Conservation (phyloP, 169 alveolate genomes). For the Toxoplasma gondii region DNA sequence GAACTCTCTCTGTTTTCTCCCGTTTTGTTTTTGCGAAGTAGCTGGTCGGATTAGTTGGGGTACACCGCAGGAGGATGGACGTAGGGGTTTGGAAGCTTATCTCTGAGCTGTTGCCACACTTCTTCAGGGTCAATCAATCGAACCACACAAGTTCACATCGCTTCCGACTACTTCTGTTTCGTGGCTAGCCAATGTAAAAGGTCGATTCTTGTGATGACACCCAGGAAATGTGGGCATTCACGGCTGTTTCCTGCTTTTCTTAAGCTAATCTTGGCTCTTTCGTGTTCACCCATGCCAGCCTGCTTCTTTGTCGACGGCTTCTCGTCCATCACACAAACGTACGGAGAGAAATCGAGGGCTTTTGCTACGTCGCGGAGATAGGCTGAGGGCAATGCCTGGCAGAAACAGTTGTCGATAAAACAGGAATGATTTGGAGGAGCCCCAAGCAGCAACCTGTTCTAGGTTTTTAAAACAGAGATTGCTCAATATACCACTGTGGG, state of each 20-base stretch:
- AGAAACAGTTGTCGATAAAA: not conserved
- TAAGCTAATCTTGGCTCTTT: not conserved
- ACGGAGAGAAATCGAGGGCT: not conserved
- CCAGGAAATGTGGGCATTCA: not conserved
- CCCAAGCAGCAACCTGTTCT: too few species aligned
- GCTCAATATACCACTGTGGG: too few species aligned
- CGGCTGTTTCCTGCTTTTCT: not conserved
- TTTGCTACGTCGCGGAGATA: not conserved
- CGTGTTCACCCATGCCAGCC: not conserved
- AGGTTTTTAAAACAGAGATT: too few species aligned
- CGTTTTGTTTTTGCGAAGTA: too few species aligned
- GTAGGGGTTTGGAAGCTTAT: too few species aligned
- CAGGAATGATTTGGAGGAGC: too few species aligned
- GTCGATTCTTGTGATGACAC: constrained; percentile 16
- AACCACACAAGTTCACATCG: too few species aligned
- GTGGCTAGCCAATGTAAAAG: not conserved
- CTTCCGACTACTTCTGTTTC: not conserved
- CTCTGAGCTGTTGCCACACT: too few species aligned
- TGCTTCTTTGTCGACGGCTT: not conserved
- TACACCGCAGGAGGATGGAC: too few species aligned
- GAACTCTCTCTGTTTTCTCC: too few species aligned
- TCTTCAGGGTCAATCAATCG: too few species aligned
- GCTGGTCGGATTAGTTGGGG: too few species aligned
- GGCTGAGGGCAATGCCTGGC: not conserved
- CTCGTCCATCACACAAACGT: constrained; percentile 9